Percentiles rank a stretch among this genome's conserved stretches.
These are phyloP conservation scores for Mortierella sp. DNA, from an alignment of 371 early-diverging fungal genomes.

Conservation along the genomic window DNA sequence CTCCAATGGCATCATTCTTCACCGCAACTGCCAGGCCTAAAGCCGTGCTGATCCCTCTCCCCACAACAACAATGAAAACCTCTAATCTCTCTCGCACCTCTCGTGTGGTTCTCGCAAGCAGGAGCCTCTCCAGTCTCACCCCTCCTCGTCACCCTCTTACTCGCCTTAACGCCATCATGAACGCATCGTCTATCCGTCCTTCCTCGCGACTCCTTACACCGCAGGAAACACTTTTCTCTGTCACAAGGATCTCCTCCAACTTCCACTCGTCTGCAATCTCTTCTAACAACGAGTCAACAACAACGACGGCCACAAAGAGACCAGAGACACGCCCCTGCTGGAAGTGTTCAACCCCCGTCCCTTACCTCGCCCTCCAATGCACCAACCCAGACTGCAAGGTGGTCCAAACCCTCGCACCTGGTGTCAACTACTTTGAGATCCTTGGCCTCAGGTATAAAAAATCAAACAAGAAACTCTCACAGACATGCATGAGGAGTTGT, in stretches of 20 bases:
- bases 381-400: slow-evolving; percentile 73
- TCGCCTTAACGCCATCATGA: background rate
- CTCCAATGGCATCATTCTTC: slow-evolving; percentile 4
- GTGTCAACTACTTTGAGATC: slow-evolving; percentile 77
- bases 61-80: background rate
- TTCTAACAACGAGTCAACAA: background rate
- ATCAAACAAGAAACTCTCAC: background rate
- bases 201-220: background rate
- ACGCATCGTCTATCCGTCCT: background rate
- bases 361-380: slow-evolving; percentile 63
- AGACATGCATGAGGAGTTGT: background rate
- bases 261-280: slow-evolving; percentile 24
- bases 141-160: background rate
- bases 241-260: background rate
- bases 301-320: slow-evolving; percentile 6
- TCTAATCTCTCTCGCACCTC: background rate
- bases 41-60: background rate
- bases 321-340: slow-evolving; percentile 61
- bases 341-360: slow-evolving; percentile 65
- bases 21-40: background rate
- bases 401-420: slow-evolving; percentile 76
- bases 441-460: slow-evolving; percentile 60
- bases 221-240: background rate
- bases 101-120: background rate
- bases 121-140: slow-evolving; percentile 1